phyloP scores from a whole-genome alignment of 1,139 yeast genomes.

The Pichia sp. region DNA sequence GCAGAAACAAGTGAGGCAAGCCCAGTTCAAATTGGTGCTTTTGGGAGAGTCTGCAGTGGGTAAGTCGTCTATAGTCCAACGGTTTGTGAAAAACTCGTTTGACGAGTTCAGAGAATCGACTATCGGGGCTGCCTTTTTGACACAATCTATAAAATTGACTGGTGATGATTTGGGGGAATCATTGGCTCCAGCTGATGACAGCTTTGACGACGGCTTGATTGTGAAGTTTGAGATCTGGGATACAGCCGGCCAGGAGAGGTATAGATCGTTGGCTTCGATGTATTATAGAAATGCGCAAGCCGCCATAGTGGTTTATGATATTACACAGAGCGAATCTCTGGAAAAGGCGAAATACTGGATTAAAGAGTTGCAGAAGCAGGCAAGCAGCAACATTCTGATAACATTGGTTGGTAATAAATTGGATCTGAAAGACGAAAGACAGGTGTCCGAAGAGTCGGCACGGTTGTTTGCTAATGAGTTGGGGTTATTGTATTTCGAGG shows the following conservation, averaged over 20 bases:
- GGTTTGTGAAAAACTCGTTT: conserved; percentile 92
- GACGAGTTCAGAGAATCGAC: conserved; percentile 94
- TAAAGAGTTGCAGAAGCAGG: conserved; percentile 88
- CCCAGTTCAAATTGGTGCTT: conserved; percentile 68
- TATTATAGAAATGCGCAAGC: conserved; percentile 82
- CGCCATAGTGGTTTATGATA: conserved; percentile 74
- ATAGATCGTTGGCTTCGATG: conserved; percentile 80
- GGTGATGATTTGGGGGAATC: conserved; percentile 2
- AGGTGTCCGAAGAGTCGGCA: conserved; percentile 52
- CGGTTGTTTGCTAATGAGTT: conserved; percentile 64
- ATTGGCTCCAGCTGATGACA: background rate
- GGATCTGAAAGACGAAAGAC: conserved; percentile 59
- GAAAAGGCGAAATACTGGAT: conserved; percentile 95
- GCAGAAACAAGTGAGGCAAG: conserved; percentile 33
- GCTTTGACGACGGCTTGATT: conserved; percentile 3
- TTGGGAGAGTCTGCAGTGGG: conserved; percentile 95
- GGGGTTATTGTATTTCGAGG: conserved; percentile 78
- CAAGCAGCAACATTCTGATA: conserved; percentile 75
- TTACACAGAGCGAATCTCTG: conserved; percentile 63
- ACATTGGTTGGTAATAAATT: conserved; percentile 80
- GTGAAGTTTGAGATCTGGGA: conserved; percentile 80
- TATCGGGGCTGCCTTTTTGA: conserved; percentile 94
- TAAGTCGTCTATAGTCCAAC: conserved; percentile 80
- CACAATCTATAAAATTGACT: conserved; percentile 69
- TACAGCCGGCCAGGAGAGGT: conserved; percentile 84